Conservation (phyloP, 169 alveolate genomes). For the Miamiensis avidus region DNA sequence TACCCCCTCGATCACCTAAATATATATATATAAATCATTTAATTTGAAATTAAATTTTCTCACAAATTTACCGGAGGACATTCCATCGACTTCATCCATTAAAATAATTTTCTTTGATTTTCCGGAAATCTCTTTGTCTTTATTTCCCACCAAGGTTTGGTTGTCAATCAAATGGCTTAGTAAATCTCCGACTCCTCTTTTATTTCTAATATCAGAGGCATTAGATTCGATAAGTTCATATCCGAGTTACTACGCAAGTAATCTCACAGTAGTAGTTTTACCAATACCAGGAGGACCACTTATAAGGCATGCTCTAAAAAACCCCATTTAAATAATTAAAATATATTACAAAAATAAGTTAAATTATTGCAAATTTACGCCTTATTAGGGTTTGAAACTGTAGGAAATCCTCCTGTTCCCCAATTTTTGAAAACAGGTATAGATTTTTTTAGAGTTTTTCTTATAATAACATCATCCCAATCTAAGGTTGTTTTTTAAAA, state of each 20-base stretch:
- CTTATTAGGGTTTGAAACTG: background rate
- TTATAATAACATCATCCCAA: background rate
- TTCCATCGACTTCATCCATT: conserved; percentile 99
- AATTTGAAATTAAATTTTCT: no score
- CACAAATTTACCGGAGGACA: conserved; percentile 78
- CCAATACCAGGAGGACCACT: conserved; percentile 99
- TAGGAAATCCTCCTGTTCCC: background rate
- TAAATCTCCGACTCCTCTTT: conserved; percentile 87
- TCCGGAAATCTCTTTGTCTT: conserved; percentile 20
- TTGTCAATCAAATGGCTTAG: conserved; percentile 44
- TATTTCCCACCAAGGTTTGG: background rate
- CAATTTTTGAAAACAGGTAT: background rate
- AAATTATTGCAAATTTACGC: background rate
- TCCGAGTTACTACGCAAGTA: conserved; percentile 89
- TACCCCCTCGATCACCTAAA: conserved; percentile 97
- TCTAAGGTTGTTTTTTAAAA: background rate
- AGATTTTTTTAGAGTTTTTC: background rate
- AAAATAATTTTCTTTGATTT: conserved; percentile 66
- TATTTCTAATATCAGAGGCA: conserved; percentile 97
- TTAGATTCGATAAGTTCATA: conserved; percentile 94
- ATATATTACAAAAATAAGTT: no score
- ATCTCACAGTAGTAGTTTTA: conserved; percentile 95
- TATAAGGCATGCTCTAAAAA: conserved; percentile 91
- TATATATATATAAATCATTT: no score
- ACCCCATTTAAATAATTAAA: no score